These are phyloP conservation scores for Flaveria brownii DNA, from an alignment of 129 eudicot genomes.

Conservation along the genomic window DNA sequence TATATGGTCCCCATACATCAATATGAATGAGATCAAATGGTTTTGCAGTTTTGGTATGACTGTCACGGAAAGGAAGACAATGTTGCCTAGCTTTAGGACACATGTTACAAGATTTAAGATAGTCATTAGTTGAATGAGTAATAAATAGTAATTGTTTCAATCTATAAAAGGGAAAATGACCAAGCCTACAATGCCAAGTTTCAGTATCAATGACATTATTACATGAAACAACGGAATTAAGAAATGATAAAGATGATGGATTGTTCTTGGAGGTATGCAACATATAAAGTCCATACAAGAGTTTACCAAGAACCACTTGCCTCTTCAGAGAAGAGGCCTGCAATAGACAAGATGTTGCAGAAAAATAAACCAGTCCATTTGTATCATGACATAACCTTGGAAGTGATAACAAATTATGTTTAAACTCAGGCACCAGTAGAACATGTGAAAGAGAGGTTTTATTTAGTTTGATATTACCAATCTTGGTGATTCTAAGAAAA, in stretches of 20 bases:
- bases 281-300: background rate
- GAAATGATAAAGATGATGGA: background rate
- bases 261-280: background rate
- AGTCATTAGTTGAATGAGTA: no score
- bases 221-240: background rate
- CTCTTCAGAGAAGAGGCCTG: background rate
- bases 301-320: slow-evolving; percentile 4
- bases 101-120: no score
- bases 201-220: background rate
- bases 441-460: background rate
- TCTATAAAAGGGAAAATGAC: background rate
- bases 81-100: background rate
- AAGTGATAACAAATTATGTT: background rate
- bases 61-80: background rate
- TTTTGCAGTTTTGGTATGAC: background rate
- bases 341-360: background rate
- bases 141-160: background rate
- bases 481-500: background rate
- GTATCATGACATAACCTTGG: background rate
- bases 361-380: background rate
- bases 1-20: background rate
- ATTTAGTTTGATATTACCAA: background rate
- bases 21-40: no score
- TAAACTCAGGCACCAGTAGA: background rate
- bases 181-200: background rate